Evolutionary conservation across 768 basidiomycete species (phyloP), one percentile per base, ranked within the genome.

Genomic region (Chalciporus chontae): DNA sequence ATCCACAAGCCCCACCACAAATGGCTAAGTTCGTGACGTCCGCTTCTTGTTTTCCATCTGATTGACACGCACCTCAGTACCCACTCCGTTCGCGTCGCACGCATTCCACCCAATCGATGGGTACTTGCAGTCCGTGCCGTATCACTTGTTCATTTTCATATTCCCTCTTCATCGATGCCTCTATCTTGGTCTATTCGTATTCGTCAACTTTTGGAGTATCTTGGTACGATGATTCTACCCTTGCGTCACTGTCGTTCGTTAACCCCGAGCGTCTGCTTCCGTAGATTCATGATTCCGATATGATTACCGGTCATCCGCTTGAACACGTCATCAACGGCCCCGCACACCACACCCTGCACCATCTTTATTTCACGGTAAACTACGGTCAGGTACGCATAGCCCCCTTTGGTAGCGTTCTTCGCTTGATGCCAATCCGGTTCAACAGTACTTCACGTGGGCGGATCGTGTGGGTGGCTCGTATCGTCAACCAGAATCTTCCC

Each of bases 1-100:
- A 60, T 99, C 40, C 96, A 99, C 70, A 99, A 99, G 69, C 94
- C 95, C 1, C 96, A 99, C 67, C 96, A 99, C 78, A 94, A 90
- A 70, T 99, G 96, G 96, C 75, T 98, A 55, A 83, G 94, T 95
- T 68, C 48, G 93, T 47, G 11, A 0, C 3, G 2, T 21, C 21
- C 9, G 13, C 15, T 38, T 42, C 21, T 40, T 4, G 8, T 15
- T 32, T 53, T 40, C 9, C 47, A 5, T 6, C 36, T 17, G 24
- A n/a, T 8, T 58, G 17, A 65, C 57, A 13, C 27, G 8, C 45
- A 14, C 40, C 1, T 62, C 49, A 96, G 94, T 99, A 52, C 94
- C 96, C 5, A 96, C 96, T 0, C 96, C 96, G 0, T 99, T 91
- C 61, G 90, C 96, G 27, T 95, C 95, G 19, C 89, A 97, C 64